phyloP scores from a whole-genome alignment of 208 protist genomes.

The Naegleria fowleri region DNA sequence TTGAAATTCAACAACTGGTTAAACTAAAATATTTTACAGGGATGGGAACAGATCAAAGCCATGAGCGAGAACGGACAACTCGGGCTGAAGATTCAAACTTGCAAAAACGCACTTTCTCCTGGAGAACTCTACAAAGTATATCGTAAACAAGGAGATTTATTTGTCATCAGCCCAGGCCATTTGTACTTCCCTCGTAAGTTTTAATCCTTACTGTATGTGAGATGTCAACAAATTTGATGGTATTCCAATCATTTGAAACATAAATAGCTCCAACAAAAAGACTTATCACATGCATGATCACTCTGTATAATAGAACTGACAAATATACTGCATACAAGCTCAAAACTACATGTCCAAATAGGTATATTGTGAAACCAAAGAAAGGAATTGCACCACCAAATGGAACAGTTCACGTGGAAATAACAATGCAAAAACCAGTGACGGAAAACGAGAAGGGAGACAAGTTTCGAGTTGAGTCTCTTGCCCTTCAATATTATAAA shows the following conservation, averaged over 20 bases:
- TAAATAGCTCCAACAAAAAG: background rate
- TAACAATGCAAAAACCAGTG: background rate
- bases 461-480: background rate
- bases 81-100: background rate
- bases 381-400: background rate
- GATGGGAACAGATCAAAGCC: background rate
- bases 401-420: background rate
- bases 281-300: background rate
- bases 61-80: background rate
- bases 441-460: no score
- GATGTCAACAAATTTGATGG: no score
- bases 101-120: background rate
- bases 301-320: background rate
- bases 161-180: background rate
- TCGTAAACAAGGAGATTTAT: constrained; percentile 7
- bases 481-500: background rate
- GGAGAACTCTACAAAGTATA: background rate
- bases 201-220: no score
- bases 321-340: constrained; percentile 11
- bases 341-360: constrained; percentile 8
- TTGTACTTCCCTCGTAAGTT: constrained; percentile 16
- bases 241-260: no score
- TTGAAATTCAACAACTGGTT: background rate
- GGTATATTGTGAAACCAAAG: constrained; percentile 13
- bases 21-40: background rate